Conservation (phyloP, 116 monocot genomes). For the Papilionanthe hybrid region DNA sequence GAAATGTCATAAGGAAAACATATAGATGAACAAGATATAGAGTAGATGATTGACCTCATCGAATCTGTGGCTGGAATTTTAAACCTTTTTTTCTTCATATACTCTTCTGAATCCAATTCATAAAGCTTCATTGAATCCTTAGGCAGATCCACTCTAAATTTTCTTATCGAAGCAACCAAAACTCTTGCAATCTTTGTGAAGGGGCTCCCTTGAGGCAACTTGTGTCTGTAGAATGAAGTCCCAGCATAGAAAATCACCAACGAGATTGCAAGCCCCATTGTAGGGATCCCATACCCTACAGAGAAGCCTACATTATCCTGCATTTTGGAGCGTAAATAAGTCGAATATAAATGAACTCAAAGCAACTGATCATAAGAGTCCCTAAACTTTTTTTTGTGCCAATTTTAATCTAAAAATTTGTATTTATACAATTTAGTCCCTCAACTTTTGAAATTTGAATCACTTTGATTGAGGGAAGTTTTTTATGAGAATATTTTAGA, state of each 20-base stretch:
- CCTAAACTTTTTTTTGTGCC: too few relatives aligned
- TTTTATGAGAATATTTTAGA: too few relatives aligned
- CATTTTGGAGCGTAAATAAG: neutral
- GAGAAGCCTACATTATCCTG: conserved; percentile 70
- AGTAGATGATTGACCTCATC: conserved; percentile 21
- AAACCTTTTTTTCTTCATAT: conserved; percentile 21
- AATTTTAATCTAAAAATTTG: too few relatives aligned
- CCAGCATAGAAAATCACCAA: conserved; percentile 49
- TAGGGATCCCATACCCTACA: conserved; percentile 54
- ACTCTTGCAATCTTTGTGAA: conserved; percentile 53
- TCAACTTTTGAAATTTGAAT: too few relatives aligned
- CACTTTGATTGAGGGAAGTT: too few relatives aligned
- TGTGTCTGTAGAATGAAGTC: conserved; percentile 52
- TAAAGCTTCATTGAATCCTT: conserved; percentile 37
- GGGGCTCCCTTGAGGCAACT: conserved; percentile 45
- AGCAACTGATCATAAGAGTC: too few relatives aligned
- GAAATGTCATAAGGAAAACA: neutral
- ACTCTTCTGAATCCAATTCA: conserved; percentile 29
- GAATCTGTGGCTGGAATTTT: conserved; percentile 32
- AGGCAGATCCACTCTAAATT: conserved; percentile 28
- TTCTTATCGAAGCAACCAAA: conserved; percentile 35
- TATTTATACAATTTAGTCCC: too few relatives aligned
- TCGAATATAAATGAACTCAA: neutral
- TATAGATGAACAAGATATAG: neutral
- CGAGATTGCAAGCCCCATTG: conserved; percentile 32